phyloP scores from a whole-genome alignment of 2,329 filamentous ascomycete genomes.

The Fusarium sambucinum region DNA sequence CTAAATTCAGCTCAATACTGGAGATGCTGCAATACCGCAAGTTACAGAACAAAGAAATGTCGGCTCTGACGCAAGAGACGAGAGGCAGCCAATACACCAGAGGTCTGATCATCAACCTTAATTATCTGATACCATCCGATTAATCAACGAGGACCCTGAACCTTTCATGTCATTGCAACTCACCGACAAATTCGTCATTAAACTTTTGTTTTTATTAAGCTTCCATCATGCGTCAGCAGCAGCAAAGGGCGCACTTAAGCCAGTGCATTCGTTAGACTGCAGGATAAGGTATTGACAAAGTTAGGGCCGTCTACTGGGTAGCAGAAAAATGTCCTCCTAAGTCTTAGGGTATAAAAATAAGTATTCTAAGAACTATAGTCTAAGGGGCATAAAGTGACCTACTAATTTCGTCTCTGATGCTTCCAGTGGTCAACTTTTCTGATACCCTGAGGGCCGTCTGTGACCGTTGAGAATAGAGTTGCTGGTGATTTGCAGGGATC shows the following conservation, averaged over 20 bases:
- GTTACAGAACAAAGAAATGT: background rate
- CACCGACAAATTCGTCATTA: background rate
- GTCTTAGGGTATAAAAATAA: no score
- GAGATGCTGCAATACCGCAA: background rate
- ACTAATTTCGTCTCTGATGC: no score
- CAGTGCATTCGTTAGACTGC: slow-evolving; percentile 22
- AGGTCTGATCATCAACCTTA: background rate
- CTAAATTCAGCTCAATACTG: background rate
- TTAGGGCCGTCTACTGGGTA: slow-evolving; percentile 31
- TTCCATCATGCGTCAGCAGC: background rate
- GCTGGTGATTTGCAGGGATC: slow-evolving; percentile 17
- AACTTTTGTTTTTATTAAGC: slow-evolving; percentile 18
- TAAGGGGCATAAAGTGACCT: no score
- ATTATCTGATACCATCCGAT: background rate
- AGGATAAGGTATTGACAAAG: slow-evolving; percentile 33
- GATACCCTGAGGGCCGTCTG: slow-evolving; percentile 20
- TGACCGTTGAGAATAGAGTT: slow-evolving; percentile 28
- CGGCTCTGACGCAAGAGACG: background rate
- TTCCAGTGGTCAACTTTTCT: no score
- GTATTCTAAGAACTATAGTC: no score
- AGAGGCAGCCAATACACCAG: background rate
- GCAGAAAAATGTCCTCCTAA: no score
- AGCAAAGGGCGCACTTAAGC: slow-evolving; percentile 10
- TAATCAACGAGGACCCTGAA: background rate
- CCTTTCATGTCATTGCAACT: background rate